Evolutionary conservation across 2,329 filamentous ascomycete species (phyloP), one percentile per base, ranked within the genome.

Genomic region (Alternaria conjuncta): DNA sequence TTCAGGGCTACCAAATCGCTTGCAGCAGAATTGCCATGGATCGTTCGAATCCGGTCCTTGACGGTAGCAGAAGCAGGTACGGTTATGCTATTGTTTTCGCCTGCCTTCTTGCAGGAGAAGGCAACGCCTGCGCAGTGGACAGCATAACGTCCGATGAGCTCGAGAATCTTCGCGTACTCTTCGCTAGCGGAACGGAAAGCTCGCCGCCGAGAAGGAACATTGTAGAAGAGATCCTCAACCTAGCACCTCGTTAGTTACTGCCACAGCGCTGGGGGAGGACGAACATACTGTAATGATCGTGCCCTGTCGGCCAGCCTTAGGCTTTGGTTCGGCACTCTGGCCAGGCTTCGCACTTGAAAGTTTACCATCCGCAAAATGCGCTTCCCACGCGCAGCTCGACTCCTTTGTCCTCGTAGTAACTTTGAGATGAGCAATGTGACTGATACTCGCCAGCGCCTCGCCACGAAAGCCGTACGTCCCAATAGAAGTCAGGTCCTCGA

Each of bases 381-480:
- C 94, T 77, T 92, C 90, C 92, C 92, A 99, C 15, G 96, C 96
- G 80, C 93, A 92, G 70, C 89, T 90, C 0, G 94, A 97, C 46
- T 93, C 90, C 62, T 92, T 91, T 1, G 94, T 98, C 79, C 94
- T 96, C 8, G 96, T 99, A 2, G 95, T 98, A 46, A 99, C 93
- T 5, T 91, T 93, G 21, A 99, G 86, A 82, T 99, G 96, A 32
- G 96, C 95, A 72, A 99, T 97, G 78, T 99, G 96, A 76, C 95
- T 98, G 79, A 99, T 99, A 81, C 96, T 98, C 13, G 96, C 96
- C 58, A 99, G 83, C 4, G 96, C 96, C 81, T 99, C 96, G 59
- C 96, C 96, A 57, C 96, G 91, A 76, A 99, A 99, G n/a, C 96
- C 96, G 79, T 99, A 99, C 1, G 96, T 98, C 55, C 90, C 90